These are phyloP conservation scores for Cladosporium sphaerospermum DNA, from an alignment of 2,329 filamentous ascomycete species.

Conservation along the genomic window DNA sequence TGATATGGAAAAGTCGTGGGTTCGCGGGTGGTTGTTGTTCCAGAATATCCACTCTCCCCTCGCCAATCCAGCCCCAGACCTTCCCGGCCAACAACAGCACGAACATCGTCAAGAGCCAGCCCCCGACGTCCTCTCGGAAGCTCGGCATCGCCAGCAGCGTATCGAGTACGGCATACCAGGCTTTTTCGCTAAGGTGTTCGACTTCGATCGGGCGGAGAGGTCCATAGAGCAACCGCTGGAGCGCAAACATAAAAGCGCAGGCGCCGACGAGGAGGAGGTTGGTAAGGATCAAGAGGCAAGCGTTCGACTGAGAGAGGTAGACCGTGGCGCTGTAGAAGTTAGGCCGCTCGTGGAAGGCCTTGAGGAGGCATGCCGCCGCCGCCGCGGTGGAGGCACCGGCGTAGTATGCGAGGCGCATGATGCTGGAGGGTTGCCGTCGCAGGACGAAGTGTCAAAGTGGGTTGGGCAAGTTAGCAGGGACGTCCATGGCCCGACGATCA, in stretches of 20 bases:
- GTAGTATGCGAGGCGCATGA: conserved; percentile 30
- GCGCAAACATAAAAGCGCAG: conserved; percentile 71
- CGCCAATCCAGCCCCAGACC: conserved; percentile 97
- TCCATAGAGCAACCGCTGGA: conserved; percentile 88
- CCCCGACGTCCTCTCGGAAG: conserved; percentile 89
- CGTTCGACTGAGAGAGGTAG: conserved; percentile 92
- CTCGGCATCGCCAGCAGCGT: conserved; percentile 97
- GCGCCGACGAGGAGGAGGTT: conserved; percentile 83
- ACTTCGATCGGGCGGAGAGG: conserved; percentile 87
- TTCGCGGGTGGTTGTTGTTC: conserved; percentile 93
- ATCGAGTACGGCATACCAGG: conserved; percentile 96
- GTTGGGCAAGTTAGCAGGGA: conserved; percentile 8
- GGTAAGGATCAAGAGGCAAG: conserved; percentile 88
- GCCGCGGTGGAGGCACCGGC: conserved; percentile 64
- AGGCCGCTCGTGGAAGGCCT: conserved; percentile 87
- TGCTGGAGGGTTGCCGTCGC: conserved; percentile 2
- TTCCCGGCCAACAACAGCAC: conserved; percentile 86
- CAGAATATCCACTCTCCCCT: conserved; percentile 85
- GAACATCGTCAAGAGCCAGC: conserved; percentile 96
- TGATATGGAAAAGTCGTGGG: conserved; percentile 77
- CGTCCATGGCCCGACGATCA: conserved; percentile 11
- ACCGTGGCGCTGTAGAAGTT: conserved; percentile 99
- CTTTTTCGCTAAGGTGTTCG: conserved; percentile 94
- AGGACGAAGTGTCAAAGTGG: conserved; percentile 11
- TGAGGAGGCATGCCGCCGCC: conserved; percentile 75